A percentile compares a stretch with the other conserved stretches of the same genome.
Conservation (phyloP, 176 grass and related monocot species). For the Hordeum marinum region DNA sequence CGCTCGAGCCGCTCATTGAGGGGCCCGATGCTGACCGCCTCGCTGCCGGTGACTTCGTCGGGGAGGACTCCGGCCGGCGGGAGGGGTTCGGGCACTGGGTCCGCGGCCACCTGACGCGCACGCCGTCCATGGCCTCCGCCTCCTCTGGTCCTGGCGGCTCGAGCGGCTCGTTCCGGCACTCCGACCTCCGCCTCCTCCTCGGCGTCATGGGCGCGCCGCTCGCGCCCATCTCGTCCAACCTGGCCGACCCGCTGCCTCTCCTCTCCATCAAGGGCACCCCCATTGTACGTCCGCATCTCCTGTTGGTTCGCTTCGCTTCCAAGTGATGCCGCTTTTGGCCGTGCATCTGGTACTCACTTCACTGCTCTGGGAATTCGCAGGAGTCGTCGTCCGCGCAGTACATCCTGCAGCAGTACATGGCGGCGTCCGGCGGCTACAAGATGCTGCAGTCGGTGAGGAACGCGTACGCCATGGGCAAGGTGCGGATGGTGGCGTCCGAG, state of each 20-base stretch:
- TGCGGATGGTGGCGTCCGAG: conserved; percentile 84
- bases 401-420: conserved; percentile 92
- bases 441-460: conserved; percentile 68
- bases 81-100: conserved; percentile 71
- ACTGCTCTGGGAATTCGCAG: conserved; percentile 16
- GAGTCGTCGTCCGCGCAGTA: conserved; percentile 87
- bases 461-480: conserved; percentile 86
- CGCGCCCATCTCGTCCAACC: conserved; percentile 51
- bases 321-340: conserved; percentile 6
- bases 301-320: conserved; percentile 19
- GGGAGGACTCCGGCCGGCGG: conserved; percentile 30
- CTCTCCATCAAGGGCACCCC: conserved; percentile 64
- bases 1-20: conserved; percentile 70
- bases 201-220: conserved; percentile 91
- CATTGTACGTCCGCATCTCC: conserved; percentile 52
- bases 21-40: conserved; percentile 56
- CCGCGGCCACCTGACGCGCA: conserved; percentile 55
- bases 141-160: conserved; percentile 14
- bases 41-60: conserved; percentile 29
- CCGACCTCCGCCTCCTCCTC: conserved; percentile 85
- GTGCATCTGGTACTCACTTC: conserved; percentile 25
- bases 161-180: conserved; percentile 42
- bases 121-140: conserved; percentile 39
- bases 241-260: conserved; percentile 41
- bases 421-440: conserved; percentile 63